These are phyloP conservation scores for Starmerella powellii DNA, from an alignment of 805 yeast genomes.

Conservation along the genomic window DNA sequence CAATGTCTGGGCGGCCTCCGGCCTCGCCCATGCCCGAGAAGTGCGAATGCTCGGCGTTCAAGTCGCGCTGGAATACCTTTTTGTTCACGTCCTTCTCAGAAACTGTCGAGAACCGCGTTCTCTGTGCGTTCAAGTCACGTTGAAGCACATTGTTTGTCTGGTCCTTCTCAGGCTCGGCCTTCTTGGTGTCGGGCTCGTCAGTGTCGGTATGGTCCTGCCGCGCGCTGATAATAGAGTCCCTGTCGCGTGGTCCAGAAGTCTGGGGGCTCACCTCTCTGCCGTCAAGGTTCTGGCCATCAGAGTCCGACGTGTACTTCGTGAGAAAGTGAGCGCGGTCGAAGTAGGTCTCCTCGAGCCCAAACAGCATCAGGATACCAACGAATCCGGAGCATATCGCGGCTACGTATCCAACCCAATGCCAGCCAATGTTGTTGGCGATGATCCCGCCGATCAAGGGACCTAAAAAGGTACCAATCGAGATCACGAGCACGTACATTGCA, in stretches of 20 bases:
- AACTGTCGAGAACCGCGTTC: too few relatives aligned
- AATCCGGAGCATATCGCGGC: constrained; percentile 54
- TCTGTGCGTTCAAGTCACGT: neutral
- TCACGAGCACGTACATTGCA: constrained; percentile 61
- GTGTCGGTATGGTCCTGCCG: neutral
- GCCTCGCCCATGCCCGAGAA: too few relatives aligned
- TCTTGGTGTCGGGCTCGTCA: neutral
- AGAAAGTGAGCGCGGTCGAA: constrained; percentile 28
- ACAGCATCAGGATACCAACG: constrained; percentile 40
- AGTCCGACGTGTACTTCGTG: neutral
- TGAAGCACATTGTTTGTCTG: neutral
- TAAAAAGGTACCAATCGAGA: constrained; percentile 64
- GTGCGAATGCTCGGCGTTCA: too few relatives aligned
- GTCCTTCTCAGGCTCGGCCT: neutral
- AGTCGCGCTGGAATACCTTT: too few relatives aligned
- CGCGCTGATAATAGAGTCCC: neutral
- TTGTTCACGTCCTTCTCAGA: too few relatives aligned
- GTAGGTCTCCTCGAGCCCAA: constrained; percentile 61
- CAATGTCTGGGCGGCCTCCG: constrained; percentile 15
- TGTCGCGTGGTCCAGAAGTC: too few relatives aligned
- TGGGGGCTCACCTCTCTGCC: constrained; percentile 3
- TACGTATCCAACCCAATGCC: constrained; percentile 68
- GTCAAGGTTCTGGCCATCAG: neutral
- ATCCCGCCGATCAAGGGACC: constrained; percentile 76
- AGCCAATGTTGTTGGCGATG: constrained; percentile 46